phyloP scores from a whole-genome alignment of 2,329 filamentous ascomycete species.

The Alternaria arborescens region DNA sequence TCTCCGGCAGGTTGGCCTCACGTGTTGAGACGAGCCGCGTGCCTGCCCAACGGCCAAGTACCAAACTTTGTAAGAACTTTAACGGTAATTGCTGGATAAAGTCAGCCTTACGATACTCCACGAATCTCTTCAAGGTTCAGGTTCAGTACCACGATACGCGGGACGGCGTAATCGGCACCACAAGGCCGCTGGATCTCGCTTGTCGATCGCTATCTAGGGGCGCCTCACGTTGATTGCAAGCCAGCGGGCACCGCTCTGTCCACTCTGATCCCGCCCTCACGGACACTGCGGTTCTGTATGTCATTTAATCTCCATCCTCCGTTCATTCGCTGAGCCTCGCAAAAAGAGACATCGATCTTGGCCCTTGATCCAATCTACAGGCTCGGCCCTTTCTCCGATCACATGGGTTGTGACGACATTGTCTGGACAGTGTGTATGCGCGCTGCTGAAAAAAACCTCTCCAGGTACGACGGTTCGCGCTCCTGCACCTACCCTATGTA shows the following conservation, averaged over 20 bases:
- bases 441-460: neutral
- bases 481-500: neutral
- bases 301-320: conserved; percentile 8
- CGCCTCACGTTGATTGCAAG: conserved; percentile 27
- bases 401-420: neutral
- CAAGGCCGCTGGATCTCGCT: conserved; percentile 12
- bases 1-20: conserved; percentile 2
- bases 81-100: neutral
- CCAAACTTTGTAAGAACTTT: neutral
- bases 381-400: neutral
- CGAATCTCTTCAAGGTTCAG: neutral
- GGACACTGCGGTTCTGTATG: conserved; percentile 10
- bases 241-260: conserved; percentile 5
- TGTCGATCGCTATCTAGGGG: conserved; percentile 16
- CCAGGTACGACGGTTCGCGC: neutral
- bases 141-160: neutral
- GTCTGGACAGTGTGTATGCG: neutral
- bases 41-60: neutral
- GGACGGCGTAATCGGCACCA: neutral
- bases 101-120: neutral
- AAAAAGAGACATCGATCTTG: neutral
- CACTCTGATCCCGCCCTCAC: conserved; percentile 9
- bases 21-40: neutral
- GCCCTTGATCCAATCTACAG: conserved; percentile 4
- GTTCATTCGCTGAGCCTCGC: neutral